Base-by-base conservation (phyloP, 2,329 filamentous ascomycete genomes). In the Colletotrichum destructivum region DNA sequence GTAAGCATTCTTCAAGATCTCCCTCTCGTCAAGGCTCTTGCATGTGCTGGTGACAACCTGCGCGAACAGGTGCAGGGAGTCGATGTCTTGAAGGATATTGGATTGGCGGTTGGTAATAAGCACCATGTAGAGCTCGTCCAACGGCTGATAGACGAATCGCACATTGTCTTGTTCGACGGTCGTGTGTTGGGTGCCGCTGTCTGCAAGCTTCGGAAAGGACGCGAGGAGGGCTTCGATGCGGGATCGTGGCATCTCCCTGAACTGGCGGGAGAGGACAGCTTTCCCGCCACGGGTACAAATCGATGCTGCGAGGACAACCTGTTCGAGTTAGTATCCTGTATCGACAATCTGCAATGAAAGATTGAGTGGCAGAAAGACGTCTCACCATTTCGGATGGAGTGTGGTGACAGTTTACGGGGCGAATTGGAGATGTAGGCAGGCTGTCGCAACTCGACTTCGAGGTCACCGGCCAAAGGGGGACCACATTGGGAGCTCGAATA, bases 81-180 rank as follows among this genome's bases (percentile, higher is more conserved):
- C 96, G 83, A 99, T 99, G 84, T 99, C 96, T 85, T 99, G 96
- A 62, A 99, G 89, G 77, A 99, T 99, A 85, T 99, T 99, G 83
- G 96, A 98, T 87, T 98, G 96, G 78, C 95, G 93, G 88, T 99
- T 99, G 83, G 97, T 99, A 84, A 99, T 98, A 79, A 99, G 91
- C 76, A 99, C 96, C 91, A 99, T 98, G 89, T 99, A 99, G 75
- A 99, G 92, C 87, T 99, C 97, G 85, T 99, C 97, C 75, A 99
- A 89, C 72, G 96, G 97, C 83, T 99, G 96, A 88, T 99, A 99
- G 71, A 99, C 96, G 81, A 98, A 99, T 86, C 96, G 96, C 80
- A 99, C 96, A 86, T 98, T 98, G 87, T 99, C 97, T 85, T 98
- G 95, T 85, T 99, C 96, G 78, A 98, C 95, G 7, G 94, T 99